A percentile compares a stretch with the other conserved stretches of the same genome.
phyloP scores from a whole-genome alignment of 768 basidiomycete genomes.

The Mycena galopus region DNA sequence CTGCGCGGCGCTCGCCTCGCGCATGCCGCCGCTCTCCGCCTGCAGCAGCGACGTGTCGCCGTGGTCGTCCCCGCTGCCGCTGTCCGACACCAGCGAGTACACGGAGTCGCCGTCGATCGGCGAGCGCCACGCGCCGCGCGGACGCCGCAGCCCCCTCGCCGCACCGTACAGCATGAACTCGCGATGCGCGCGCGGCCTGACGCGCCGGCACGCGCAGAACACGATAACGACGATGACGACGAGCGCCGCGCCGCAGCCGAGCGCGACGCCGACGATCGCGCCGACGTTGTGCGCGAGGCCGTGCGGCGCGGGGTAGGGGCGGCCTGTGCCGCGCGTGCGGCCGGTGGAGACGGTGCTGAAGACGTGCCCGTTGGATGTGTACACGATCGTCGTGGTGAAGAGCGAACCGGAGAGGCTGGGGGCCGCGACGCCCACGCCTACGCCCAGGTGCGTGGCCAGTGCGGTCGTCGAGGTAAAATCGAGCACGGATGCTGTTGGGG shows the following conservation, averaged over 20 bases:
- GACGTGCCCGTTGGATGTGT: background rate
- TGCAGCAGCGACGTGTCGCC: constrained; percentile 1
- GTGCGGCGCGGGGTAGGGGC: background rate
- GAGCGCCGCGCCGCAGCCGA: background rate
- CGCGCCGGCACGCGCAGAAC: constrained; percentile 2
- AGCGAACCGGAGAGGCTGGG: background rate
- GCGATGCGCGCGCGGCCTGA: background rate
- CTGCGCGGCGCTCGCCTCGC: background rate
- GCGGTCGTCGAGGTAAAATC: background rate
- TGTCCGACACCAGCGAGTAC: background rate
- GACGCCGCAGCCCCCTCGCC: background rate
- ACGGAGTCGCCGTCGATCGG: constrained; percentile 3
- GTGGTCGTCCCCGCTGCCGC: background rate
- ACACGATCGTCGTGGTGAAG: constrained; percentile 17
- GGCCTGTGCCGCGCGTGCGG: constrained; percentile 5
- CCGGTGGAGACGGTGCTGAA: constrained; percentile 15
- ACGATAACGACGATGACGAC: background rate
- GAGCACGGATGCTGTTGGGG: background rate
- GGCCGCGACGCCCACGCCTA: background rate
- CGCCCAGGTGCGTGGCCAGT: background rate
- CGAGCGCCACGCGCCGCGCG: constrained; percentile 6
- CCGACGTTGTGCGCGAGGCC: constrained; percentile 10
- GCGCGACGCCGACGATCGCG: constrained; percentile 11
- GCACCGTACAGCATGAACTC: constrained; percentile 5
- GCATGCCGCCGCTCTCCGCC: constrained; percentile 3